Percentiles rank a stretch among this genome's conserved stretches.
phyloP scores from a whole-genome alignment of 257 asterid genomes.

The Primulina eburnea region DNA sequence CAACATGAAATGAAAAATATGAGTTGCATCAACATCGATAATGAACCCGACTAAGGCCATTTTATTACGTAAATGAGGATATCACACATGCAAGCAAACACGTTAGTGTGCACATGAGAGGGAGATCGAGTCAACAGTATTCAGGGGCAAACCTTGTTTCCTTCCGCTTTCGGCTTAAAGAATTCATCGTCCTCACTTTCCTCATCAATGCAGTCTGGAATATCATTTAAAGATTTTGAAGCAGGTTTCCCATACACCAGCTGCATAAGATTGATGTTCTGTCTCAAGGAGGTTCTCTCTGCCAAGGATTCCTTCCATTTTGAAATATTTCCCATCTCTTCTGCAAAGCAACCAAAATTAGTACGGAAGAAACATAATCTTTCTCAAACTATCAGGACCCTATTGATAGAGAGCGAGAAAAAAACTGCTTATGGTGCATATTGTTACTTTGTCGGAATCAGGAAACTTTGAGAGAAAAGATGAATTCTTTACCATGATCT shows the following conservation, averaged over 20 bases:
- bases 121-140: not conserved
- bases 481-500: conserved; percentile 30
- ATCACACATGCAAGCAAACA: not conserved
- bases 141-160: conserved; percentile 54
- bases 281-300: conserved; percentile 62
- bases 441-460: conserved; percentile 12
- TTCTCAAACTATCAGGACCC: conserved; percentile 6
- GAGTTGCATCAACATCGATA: not conserved
- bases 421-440: not conserved
- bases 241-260: conserved; percentile 77
- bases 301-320: conserved; percentile 83
- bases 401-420: not conserved
- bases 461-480: conserved; percentile 12
- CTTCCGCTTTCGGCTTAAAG: conserved; percentile 88
- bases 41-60: not conserved
- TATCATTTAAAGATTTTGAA: conserved; percentile 37
- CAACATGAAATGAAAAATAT: not conserved
- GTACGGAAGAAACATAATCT: conserved; percentile 4
- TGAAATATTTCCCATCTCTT: conserved; percentile 62
- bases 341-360: conserved; percentile 36
- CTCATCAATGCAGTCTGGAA: conserved; percentile 28
- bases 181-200: conserved; percentile 80
- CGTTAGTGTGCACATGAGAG: not conserved
- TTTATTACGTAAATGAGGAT: not conserved
- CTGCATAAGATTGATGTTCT: conserved; percentile 69